Conservation (phyloP, 345 rosid genomes). For the Balakata baccata region DNA sequence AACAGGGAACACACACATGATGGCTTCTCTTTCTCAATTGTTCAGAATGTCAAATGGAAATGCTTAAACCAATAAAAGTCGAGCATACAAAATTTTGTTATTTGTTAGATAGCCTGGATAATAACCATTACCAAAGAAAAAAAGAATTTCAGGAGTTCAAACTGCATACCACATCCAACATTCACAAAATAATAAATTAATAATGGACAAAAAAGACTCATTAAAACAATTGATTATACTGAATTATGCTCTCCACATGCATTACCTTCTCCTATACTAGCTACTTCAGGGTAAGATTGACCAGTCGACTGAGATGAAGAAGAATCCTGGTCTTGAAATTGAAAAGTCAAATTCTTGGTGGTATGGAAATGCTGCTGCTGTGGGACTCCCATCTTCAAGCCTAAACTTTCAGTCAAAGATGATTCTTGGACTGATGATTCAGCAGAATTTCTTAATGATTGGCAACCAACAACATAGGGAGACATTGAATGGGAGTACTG, state of each 20-base stretch:
- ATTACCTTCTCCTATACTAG: conserved; percentile 43
- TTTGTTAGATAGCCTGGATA: not conserved
- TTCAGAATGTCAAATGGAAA: no score
- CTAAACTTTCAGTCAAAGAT: conserved; percentile 34
- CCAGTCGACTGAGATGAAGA: conserved; percentile 68
- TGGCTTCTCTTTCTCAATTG: no score
- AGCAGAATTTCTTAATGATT: conserved; percentile 43
- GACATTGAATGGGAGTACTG: conserved; percentile 25
- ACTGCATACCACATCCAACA: not conserved
- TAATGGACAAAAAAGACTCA: not conserved
- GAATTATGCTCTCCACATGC: conserved; percentile 28
- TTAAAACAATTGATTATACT: conserved; percentile 30
- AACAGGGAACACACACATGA: not conserved
- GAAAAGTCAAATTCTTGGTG: conserved; percentile 45
- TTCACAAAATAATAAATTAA: not conserved
- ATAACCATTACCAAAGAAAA: not conserved
- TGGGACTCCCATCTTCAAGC: conserved; percentile 51
- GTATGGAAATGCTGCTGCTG: conserved; percentile 31
- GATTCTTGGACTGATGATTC: conserved; percentile 26
- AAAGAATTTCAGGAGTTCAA: not conserved
- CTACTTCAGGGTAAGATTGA: conserved; percentile 62
- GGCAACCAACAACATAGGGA: conserved; percentile 36
- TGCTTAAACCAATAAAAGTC: not conserved
- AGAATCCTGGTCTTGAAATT: conserved; percentile 61
- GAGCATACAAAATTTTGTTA: not conserved